Evolutionary conservation across 1,139 yeast genomes (phyloP).

Genomic region (Pichia sp.): DNA sequence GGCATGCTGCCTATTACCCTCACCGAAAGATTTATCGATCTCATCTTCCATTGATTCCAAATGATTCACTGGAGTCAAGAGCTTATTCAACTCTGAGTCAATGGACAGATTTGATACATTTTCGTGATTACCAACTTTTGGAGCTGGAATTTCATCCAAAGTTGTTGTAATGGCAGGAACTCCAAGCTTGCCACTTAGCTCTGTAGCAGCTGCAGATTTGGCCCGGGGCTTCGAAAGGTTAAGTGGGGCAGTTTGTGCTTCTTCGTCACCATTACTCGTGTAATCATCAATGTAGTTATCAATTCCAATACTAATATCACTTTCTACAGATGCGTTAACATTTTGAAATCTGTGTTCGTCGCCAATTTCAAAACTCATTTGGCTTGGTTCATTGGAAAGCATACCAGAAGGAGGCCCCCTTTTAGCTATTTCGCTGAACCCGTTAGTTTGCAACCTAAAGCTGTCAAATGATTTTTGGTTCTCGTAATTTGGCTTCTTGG

Average conservation of each 20-base stretch:
- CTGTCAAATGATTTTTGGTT: neutral
- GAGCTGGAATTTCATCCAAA: conserved; percentile 8
- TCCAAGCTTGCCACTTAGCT: neutral
- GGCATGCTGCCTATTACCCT: conserved; percentile 20
- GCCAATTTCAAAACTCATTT: conserved; percentile 15
- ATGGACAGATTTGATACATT: neutral
- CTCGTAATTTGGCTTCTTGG: neutral
- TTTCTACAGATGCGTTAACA: conserved; percentile 7
- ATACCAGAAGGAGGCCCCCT: conserved; percentile 15
- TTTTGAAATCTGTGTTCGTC: conserved; percentile 11
- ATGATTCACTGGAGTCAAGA: conserved; percentile 11
- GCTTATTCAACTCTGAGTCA: conserved; percentile 4
- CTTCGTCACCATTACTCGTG: conserved; percentile 12
- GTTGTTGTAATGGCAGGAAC: conserved; percentile 8
- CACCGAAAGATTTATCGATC: neutral
- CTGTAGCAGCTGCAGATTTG: neutral
- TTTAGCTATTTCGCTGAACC: neutral
- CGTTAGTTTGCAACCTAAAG: neutral
- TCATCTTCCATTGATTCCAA: conserved; percentile 5
- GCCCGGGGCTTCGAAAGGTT: conserved; percentile 11
- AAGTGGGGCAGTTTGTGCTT: conserved; percentile 15
- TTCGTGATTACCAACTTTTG: neutral
- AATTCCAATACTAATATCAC: conserved; percentile 5
- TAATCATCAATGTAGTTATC: conserved; percentile 12
- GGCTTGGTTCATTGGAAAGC: conserved; percentile 13